A percentile compares a stretch with the other conserved stretches of the same genome.
Conservation (phyloP, 768 basidiomycete genomes). For the Erythrobasidium yunnanense region DNA sequence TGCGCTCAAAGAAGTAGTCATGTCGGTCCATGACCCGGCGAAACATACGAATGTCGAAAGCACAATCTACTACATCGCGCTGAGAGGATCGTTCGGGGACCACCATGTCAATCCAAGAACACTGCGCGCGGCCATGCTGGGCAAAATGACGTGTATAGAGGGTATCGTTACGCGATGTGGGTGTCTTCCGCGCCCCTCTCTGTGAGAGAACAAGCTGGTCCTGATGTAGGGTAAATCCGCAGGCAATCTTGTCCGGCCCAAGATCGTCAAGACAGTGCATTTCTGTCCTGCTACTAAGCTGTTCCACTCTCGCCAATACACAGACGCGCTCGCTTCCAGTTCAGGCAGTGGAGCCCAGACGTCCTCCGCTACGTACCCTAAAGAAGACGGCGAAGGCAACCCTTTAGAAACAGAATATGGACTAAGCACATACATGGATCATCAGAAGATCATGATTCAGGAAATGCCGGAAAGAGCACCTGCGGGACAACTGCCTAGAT, state of each 20-base stretch:
- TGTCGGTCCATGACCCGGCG: slow-evolving; percentile 60
- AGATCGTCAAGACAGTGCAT: slow-evolving; percentile 94
- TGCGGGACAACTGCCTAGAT: slow-evolving; percentile 88
- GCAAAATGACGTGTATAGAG: slow-evolving; percentile 92
- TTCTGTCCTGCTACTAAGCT: slow-evolving; percentile 76
- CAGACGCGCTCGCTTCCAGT: slow-evolving; percentile 64
- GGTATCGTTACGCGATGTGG: slow-evolving; percentile 91
- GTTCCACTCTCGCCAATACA: slow-evolving; percentile 81
- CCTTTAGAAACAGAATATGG: slow-evolving; percentile 85
- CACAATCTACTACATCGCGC: slow-evolving; percentile 74
- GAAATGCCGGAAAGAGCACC: slow-evolving; percentile 99
- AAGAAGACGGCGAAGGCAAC: slow-evolving; percentile 80
- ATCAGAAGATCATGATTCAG: slow-evolving; percentile 95
- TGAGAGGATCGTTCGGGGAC: slow-evolving; percentile 94
- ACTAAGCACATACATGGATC: slow-evolving; percentile 79
- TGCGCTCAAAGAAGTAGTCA: slow-evolving; percentile 62
- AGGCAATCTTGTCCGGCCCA: slow-evolving; percentile 86
- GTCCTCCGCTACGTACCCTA: slow-evolving; percentile 73
- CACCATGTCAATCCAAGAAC: slow-evolving; percentile 94
- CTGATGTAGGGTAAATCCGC: neutral
- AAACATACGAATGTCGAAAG: slow-evolving; percentile 65
- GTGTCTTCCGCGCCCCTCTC: slow-evolving; percentile 25
- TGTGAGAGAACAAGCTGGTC: neutral
- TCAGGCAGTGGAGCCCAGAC: slow-evolving; percentile 76
- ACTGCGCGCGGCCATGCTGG: slow-evolving; percentile 72